phyloP scores from a whole-genome alignment of 495 filamentous ascomycete genomes.

The Lasiosphaeria ovina region DNA sequence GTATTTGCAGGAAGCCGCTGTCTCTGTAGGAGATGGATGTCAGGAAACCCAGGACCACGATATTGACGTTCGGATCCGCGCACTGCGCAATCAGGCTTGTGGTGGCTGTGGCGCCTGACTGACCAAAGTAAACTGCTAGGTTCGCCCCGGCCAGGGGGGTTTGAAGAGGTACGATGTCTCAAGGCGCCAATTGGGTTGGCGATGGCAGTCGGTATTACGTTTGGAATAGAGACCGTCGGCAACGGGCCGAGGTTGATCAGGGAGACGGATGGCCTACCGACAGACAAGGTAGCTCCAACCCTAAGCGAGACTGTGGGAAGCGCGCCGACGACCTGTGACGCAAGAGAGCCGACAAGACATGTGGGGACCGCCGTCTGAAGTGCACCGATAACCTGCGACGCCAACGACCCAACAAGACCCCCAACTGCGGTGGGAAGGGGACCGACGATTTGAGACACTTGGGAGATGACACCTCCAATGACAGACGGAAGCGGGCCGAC shows the following conservation, averaged over 20 bases:
- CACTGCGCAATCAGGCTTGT: slow-evolving; percentile 14
- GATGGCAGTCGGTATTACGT: not conserved
- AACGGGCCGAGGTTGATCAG: slow-evolving; percentile 10
- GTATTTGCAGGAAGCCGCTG: slow-evolving; percentile 13
- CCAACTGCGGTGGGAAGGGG: not conserved
- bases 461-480: not conserved
- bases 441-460: not conserved
- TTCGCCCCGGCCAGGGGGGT: slow-evolving; percentile 13
- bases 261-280: not conserved
- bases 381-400: not conserved
- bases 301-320: not conserved
- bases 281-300: not conserved
- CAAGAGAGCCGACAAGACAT: not conserved
- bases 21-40: slow-evolving; percentile 8
- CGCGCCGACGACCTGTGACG: not conserved
- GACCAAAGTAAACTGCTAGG: slow-evolving; percentile 19
- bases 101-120: not conserved
- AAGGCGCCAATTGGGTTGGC: not conserved
- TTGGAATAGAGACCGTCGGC: not conserved
- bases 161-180: slow-evolving; percentile 14
- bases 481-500: not conserved
- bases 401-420: not conserved
- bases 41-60: slow-evolving; percentile 23
- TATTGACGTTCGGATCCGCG: slow-evolving; percentile 21
- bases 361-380: not conserved